phyloP scores from a whole-genome alignment of 2,329 filamentous ascomycete species.

The Fusarium papillatum region DNA sequence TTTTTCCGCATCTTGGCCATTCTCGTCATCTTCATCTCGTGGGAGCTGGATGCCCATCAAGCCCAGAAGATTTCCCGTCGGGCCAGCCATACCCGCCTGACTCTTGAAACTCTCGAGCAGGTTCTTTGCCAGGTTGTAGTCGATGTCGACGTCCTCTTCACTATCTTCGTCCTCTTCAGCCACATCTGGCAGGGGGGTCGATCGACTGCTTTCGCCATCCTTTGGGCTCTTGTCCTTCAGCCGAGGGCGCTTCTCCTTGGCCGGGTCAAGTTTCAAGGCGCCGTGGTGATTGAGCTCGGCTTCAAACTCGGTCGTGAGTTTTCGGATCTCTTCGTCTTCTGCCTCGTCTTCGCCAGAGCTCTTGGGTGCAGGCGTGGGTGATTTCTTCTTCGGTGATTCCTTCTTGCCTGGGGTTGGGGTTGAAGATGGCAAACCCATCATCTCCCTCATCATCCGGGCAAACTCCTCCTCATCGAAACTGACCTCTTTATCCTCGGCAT shows the following conservation, averaged over 20 bases:
- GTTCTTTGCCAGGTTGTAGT: slow-evolving; percentile 92
- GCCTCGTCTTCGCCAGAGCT: slow-evolving; percentile 54
- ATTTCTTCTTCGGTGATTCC: slow-evolving; percentile 6
- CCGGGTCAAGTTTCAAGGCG: slow-evolving; percentile 69
- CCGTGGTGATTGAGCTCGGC: slow-evolving; percentile 78
- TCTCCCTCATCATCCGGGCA: slow-evolving; percentile 88
- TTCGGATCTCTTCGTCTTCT: slow-evolving; percentile 73
- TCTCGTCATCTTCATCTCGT: slow-evolving; percentile 77
- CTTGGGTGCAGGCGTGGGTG: not conserved
- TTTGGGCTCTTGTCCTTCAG: slow-evolving; percentile 45
- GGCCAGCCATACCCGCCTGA: slow-evolving; percentile 87
- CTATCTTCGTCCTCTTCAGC: slow-evolving; percentile 64
- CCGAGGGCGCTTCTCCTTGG: slow-evolving; percentile 46
- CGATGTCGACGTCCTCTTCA: slow-evolving; percentile 78
- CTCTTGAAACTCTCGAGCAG: slow-evolving; percentile 93
- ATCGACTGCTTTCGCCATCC: slow-evolving; percentile 21
- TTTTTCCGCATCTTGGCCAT: slow-evolving; percentile 44
- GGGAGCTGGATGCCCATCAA: slow-evolving; percentile 89
- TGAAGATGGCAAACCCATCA: slow-evolving; percentile 77
- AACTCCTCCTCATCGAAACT: slow-evolving; percentile 91
- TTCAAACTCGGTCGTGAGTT: slow-evolving; percentile 79
- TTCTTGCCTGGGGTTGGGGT: not conserved
- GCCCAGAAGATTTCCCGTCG: slow-evolving; percentile 87
- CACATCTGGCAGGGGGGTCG: slow-evolving; percentile 39
- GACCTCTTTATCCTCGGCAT: slow-evolving; percentile 80